Conservation (phyloP, 805 yeast genomes). For the Pichia exigua region DNA sequence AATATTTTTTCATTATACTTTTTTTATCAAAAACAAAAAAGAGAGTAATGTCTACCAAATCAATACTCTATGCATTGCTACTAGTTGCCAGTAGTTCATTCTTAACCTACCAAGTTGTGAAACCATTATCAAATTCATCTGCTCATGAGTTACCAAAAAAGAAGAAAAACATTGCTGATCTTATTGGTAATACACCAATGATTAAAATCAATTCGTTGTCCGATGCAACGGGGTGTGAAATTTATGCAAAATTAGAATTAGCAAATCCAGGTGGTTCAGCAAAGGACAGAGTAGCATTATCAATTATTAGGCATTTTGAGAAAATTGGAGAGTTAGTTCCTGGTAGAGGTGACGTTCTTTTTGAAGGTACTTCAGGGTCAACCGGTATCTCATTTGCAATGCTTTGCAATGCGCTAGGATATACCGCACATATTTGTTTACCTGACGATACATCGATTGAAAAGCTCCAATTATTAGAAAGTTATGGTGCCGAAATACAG, state of each 20-base stretch:
- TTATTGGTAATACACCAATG: constrained; percentile 88
- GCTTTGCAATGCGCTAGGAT: constrained; percentile 83
- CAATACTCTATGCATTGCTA: constrained; percentile 1
- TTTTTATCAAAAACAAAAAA: neutral
- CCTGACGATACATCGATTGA: constrained; percentile 92
- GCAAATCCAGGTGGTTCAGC: constrained; percentile 93
- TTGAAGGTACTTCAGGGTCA: constrained; percentile 95
- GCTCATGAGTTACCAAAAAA: constrained; percentile 8
- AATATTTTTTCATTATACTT: too few species aligned
- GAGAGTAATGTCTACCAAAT: constrained; percentile 1
- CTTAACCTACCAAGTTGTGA: constrained; percentile 1
- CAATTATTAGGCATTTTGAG: constrained; percentile 70
- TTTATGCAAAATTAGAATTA: constrained; percentile 81
- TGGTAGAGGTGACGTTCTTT: constrained; percentile 61
- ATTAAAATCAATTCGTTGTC: constrained; percentile 68
- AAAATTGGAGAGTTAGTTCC: constrained; percentile 47
- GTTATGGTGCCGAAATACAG: constrained; percentile 76
- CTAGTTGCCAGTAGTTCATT: constrained; percentile 5
- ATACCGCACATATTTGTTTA: constrained; percentile 83
- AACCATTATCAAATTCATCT: neutral
- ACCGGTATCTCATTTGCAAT: constrained; percentile 93
- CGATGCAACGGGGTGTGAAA: constrained; percentile 64
- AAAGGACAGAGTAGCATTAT: constrained; percentile 87
- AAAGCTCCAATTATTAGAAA: constrained; percentile 60
- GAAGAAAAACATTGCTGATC: constrained; percentile 32